Percentiles rank a stretch among this genome's conserved stretches.
phyloP scores from a whole-genome alignment of 441 rosid genomes.

The Adansonia gregorii region DNA sequence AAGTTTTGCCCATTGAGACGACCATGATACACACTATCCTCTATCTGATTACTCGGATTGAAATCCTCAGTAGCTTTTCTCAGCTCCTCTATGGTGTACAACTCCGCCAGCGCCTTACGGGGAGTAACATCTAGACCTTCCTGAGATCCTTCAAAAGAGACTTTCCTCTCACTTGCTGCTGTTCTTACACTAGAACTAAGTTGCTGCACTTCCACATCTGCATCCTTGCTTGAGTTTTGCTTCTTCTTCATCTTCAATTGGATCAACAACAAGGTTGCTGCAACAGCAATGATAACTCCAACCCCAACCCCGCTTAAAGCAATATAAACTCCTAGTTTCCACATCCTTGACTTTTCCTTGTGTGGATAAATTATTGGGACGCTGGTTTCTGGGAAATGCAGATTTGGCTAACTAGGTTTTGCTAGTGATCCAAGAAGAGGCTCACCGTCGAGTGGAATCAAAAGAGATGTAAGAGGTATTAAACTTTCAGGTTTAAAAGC shows the following conservation, averaged over 20 bases:
- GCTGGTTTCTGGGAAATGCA: slow-evolving; percentile 35
- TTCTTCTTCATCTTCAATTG: slow-evolving; percentile 47
- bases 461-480: slow-evolving; percentile 50
- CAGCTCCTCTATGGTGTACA: slow-evolving; percentile 62
- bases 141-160: slow-evolving; percentile 80
- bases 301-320: slow-evolving; percentile 54
- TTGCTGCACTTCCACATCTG: slow-evolving; percentile 74
- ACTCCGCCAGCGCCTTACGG: slow-evolving; percentile 52
- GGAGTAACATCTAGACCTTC: slow-evolving; percentile 57
- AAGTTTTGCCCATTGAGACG: slow-evolving; percentile 80
- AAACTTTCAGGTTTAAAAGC: slow-evolving; percentile 43
- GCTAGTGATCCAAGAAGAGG: slow-evolving; percentile 41
- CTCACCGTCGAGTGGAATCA: slow-evolving; percentile 60
- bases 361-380: slow-evolving; percentile 35
- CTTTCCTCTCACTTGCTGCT: slow-evolving; percentile 80
- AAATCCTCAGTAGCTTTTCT: slow-evolving; percentile 81
- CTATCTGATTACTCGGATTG: slow-evolving; percentile 68
- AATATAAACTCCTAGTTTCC: slow-evolving; percentile 56
- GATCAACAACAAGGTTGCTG: slow-evolving; percentile 49
- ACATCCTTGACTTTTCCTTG: slow-evolving; percentile 54
- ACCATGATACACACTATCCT: slow-evolving; percentile 77
- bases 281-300: slow-evolving; percentile 56
- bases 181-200: slow-evolving; percentile 78
- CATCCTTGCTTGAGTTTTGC: slow-evolving; percentile 33
- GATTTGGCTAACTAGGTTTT: slow-evolving; percentile 45